These are phyloP conservation scores for Westerdykella aurantiaca DNA, from an alignment of 2,329 filamentous ascomycete species.

Conservation along the genomic window DNA sequence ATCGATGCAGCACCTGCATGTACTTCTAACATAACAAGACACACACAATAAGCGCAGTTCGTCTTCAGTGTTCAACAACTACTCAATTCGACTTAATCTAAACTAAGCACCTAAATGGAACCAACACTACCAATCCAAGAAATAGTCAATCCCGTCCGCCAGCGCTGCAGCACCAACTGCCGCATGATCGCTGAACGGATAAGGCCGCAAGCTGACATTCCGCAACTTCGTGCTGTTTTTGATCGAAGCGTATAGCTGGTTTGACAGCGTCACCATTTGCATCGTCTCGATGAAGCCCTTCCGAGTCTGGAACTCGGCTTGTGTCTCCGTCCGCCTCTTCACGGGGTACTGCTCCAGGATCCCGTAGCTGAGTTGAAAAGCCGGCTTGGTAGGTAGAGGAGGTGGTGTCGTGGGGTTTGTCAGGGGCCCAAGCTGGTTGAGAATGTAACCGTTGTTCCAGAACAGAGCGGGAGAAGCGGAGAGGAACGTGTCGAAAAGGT, in stretches of 20 bases:
- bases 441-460: conserved; percentile 44
- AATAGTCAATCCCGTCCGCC: conserved; percentile 30
- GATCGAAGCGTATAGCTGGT: conserved; percentile 20
- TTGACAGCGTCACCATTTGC: conserved; percentile 19
- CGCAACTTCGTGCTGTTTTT: conserved; percentile 18
- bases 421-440: conserved; percentile 21
- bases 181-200: conserved; percentile 29
- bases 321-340: conserved; percentile 22
- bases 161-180: conserved; percentile 24
- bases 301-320: conserved; percentile 21
- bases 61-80: too few species aligned
- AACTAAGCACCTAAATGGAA: too few species aligned
- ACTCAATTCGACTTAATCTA: too few species aligned
- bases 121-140: conserved; percentile 21
- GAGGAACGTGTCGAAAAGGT: conserved; percentile 43
- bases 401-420: conserved; percentile 4
- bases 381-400: conserved; percentile 15
- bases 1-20: too few species aligned
- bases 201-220: conserved; percentile 24
- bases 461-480: conserved; percentile 45
- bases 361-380: conserved; percentile 30
- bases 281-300: conserved; percentile 19
- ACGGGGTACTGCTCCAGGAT: conserved; percentile 22
- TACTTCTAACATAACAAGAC: too few species aligned
- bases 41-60: too few species aligned